Base-by-base conservation (phyloP, 257 asterid species). In the Solanum phureja region DNA sequence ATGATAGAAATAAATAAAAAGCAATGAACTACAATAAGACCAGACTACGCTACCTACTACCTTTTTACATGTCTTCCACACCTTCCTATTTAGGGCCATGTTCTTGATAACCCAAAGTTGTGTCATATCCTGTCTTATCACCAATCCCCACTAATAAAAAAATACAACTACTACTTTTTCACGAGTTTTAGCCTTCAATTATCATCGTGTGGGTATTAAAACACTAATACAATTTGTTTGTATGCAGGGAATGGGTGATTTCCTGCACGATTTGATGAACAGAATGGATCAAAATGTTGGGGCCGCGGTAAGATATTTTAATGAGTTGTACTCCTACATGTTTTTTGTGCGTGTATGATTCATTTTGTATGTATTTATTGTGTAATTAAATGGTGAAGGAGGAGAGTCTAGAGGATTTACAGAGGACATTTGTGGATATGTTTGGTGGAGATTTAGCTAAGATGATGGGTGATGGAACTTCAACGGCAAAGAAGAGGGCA, bases 371-470 rank as follows among this genome's bases (percentile, higher is more conserved):
- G 23, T 35, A n/a, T 56, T 84, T 2, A 23, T 60, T 23, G 69
- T 60, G 13, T n/a, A 76, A 18, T 74, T 60, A 35, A 71, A 60
- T 19, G 82, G 29, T 18, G 11, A 89, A 95, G 98, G 98, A 93
- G 89, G 99, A 95, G 94, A 95, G 96, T 89, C 24, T 96, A 9
- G 99, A 95, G 93, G 99, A 96, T 87, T 93, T 95, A 87, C 98
- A 94, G 92, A 92, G 92, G 87, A 92, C 98, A 8, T 96, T 96
- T 29, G 94, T 95, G 89, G 98, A 96, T 2, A 90, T 95, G 94
- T 96, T 96, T 85, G 99, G 99, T 21, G 95, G 92, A 21, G 99
- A 96, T 92, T 88, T 95, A 86, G 93, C 91, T 21, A 89, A 88
- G 79, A 92, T 92, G 96, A 88, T 90, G 77, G 91, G 71, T 83